Conservation (phyloP, 306 rosid species). For the Lagenaria siceraria region DNA sequence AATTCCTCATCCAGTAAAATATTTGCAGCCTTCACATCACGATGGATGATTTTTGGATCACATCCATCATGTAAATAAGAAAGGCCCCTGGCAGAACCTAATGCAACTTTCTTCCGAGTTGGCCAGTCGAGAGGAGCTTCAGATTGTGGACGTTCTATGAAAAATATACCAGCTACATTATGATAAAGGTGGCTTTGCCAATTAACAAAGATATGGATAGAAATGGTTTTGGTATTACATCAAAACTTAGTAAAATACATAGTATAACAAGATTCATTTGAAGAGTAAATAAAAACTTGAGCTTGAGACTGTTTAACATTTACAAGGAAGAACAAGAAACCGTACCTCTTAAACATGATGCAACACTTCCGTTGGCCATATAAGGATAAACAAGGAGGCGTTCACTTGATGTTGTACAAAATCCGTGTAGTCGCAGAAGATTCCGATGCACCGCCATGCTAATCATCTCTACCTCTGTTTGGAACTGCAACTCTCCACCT, state of each 20-base stretch:
- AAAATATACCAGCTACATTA: not conserved
- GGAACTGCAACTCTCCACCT: constrained; percentile 16
- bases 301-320: not conserved
- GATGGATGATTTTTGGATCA: constrained; percentile 16
- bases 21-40: constrained; percentile 17
- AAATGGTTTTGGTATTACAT: not conserved
- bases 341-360: constrained; percentile 15
- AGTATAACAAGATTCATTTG: not conserved
- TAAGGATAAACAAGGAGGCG: constrained; percentile 16
- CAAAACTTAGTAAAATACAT: not conserved
- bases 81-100: constrained; percentile 14
- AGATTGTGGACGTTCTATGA: constrained; percentile 12
- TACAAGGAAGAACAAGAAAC: not conserved
- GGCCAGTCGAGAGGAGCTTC: constrained; percentile 14
- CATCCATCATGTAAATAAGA: constrained; percentile 12
- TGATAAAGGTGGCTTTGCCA: not conserved
- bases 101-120: constrained; percentile 14
- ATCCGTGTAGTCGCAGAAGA: constrained; percentile 10
- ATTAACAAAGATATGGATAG: not conserved
- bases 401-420: constrained; percentile 9
- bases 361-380: constrained; percentile 18
- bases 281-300: not conserved
- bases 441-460: constrained; percentile 19
- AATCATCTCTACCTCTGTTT: constrained; percentile 17
- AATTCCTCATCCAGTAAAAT: constrained; percentile 16